Base-by-base conservation (phyloP, 2,329 filamentous ascomycete species). In the Bipolaris oryzae region DNA sequence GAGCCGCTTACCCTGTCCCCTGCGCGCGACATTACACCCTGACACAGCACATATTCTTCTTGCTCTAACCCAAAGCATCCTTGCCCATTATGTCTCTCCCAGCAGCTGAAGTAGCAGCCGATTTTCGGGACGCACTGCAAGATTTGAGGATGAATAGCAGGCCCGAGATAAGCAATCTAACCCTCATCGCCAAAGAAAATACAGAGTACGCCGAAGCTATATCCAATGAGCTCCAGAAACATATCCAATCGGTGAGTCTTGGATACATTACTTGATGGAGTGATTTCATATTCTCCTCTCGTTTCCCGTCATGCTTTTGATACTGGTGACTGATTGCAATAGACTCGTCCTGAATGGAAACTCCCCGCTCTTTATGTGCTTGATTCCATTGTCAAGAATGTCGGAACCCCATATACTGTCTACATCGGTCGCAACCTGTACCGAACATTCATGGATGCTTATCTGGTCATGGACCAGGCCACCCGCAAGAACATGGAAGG, bases 311-410 rank as follows among this genome's bases (percentile, higher is more conserved):
- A 18, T 33, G 23, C 39, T 35, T 33, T 16, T 39, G 20, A 25
- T 48, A 16, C 49, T 51, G 37, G 38, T 58, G 56, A 64, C 67
- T 69, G 42, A 69, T 53, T 39, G 53, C 18, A n/a, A n/a, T 78
- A 99, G 95, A 91, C 90, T 52, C 86, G 92, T 43, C 92, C 95
- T 37, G 85, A 87, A 59, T 93, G 92, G 76, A 99, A 98, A 74
- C 82, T 99, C 2, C 93, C 95, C 16, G 92, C 95, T n/a, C 84
- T 99, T 25, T 99, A 98, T 78, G 91, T 99, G 64, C 88, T 99
- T 72, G 95, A 99, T 79, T 98, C 94, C 15, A 94, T 99, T 60
- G 93, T 96, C 74, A 99, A 99, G 79, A 98, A 99, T 81, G 92
- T 99, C 60, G 95, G 95, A 59, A 97, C 94, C 0, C 95, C 95